These are phyloP conservation scores for Xanthoconium purpureum DNA, from an alignment of 768 basidiomycete species.

Conservation along the genomic window DNA sequence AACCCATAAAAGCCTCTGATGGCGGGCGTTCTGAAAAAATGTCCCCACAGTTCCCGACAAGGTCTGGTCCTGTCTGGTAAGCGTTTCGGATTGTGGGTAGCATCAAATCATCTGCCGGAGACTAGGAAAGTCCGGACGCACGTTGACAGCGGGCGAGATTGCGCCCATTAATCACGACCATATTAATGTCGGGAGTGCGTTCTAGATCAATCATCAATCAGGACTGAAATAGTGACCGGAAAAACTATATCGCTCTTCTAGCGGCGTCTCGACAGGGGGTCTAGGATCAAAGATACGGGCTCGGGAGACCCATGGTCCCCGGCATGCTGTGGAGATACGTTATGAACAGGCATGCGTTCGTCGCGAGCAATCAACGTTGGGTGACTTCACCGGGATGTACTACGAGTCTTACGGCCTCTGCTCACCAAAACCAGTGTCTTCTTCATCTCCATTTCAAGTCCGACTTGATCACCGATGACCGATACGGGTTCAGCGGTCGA, in stretches of 20 bases:
- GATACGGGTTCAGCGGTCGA: neutral
- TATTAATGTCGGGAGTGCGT: neutral
- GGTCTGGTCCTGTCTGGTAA: neutral
- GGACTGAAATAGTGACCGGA: neutral
- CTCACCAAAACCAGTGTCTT: neutral
- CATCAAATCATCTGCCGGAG: slow-evolving; percentile 1
- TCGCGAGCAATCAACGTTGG: neutral
- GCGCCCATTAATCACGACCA: neutral
- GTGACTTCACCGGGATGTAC: neutral
- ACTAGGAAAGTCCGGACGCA: neutral
- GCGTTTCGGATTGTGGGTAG: neutral
- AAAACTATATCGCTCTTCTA: neutral
- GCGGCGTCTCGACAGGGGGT: neutral
- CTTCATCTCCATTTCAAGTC: neutral
- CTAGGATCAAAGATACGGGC: too few species aligned
- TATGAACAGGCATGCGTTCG: neutral
- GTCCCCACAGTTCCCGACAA: neutral
- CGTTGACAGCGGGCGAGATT: neutral
- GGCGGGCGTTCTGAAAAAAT: neutral
- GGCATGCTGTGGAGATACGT: slow-evolving; percentile 1
- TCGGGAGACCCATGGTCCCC: neutral
- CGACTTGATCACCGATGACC: slow-evolving; percentile 8
- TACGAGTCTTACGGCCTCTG: neutral
- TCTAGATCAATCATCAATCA: neutral
- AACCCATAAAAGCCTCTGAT: neutral